These are phyloP conservation scores for Colletotrichum sublineola DNA, from an alignment of 2,329 filamentous ascomycete species.

Conservation along the genomic window DNA sequence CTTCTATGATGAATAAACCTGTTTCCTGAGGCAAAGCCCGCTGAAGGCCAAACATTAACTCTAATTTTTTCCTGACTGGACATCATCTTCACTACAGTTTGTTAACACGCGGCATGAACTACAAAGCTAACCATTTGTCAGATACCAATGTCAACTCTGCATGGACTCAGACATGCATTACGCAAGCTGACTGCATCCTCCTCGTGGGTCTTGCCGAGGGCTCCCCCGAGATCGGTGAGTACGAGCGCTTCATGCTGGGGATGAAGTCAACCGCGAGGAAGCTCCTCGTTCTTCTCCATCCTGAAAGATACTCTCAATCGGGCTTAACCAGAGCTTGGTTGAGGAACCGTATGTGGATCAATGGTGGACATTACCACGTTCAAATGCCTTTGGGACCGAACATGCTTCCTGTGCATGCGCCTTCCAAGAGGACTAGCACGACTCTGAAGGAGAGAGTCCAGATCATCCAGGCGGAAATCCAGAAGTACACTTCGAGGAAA, in stretches of 20 bases:
- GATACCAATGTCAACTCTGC: slow-evolving; percentile 97
- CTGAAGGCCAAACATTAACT: slow-evolving; percentile 70
- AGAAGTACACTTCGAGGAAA: slow-evolving; percentile 96
- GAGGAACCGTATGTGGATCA: slow-evolving; percentile 95
- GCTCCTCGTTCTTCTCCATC: slow-evolving; percentile 88
- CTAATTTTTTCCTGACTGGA: slow-evolving; percentile 76
- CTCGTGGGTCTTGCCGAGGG: slow-evolving; percentile 92
- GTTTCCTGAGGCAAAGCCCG: slow-evolving; percentile 64
- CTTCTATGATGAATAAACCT: slow-evolving; percentile 65
- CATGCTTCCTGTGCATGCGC: slow-evolving; percentile 80
- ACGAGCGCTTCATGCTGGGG: slow-evolving; percentile 94
- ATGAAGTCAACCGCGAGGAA: slow-evolving; percentile 98
- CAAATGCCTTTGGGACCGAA: slow-evolving; percentile 91
- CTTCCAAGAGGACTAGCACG: slow-evolving; percentile 82
- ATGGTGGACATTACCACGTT: slow-evolving; percentile 96
- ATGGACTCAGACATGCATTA: slow-evolving; percentile 98
- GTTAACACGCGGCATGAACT: neutral
- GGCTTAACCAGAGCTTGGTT: slow-evolving; percentile 92
- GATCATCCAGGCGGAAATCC: slow-evolving; percentile 94
- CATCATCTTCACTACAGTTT: slow-evolving; percentile 29
- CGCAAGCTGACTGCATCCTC: slow-evolving; percentile 95
- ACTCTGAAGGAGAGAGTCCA: slow-evolving; percentile 94
- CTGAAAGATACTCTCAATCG: slow-evolving; percentile 87
- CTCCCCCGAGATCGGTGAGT: slow-evolving; percentile 92
- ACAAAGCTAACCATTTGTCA: slow-evolving; percentile 53